A percentile compares a stretch with the other conserved stretches of the same genome.
These are phyloP conservation scores for Camellia japonica DNA, from an alignment of 148 eudicot species.

Conservation along the genomic window DNA sequence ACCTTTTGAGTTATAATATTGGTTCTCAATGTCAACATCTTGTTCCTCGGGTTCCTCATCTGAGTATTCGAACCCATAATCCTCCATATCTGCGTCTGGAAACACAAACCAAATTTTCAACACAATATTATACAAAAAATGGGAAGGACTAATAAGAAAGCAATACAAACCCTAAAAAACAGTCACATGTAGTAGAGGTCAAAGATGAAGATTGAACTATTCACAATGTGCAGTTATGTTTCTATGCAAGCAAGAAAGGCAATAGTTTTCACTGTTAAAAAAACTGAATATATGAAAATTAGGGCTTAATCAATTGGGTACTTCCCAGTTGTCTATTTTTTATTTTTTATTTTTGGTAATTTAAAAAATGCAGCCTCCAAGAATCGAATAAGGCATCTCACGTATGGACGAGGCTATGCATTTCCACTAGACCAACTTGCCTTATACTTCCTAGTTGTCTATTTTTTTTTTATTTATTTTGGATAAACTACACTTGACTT, in stretches of 20 bases:
- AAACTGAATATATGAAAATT: background rate
- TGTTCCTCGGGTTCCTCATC: slow-evolving; percentile 96
- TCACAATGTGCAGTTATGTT: background rate
- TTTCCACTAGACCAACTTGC: too few relatives aligned
- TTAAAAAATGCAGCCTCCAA: too few relatives aligned
- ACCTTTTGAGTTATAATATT: slow-evolving; percentile 98
- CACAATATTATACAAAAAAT: background rate
- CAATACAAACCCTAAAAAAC: background rate
- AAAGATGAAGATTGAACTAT: background rate
- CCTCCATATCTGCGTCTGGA: slow-evolving; percentile 98
- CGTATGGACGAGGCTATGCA: too few relatives aligned
- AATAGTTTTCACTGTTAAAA: background rate
- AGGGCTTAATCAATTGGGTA: background rate
- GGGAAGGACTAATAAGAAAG: background rate
- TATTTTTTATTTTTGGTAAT: background rate
- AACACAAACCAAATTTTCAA: background rate
- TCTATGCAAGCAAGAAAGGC: background rate
- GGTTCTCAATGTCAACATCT: slow-evolving; percentile 96
- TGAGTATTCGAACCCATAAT: slow-evolving; percentile 94
- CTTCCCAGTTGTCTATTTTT: background rate
- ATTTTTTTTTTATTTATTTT: background rate
- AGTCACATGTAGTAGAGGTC: background rate
- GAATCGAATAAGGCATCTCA: too few relatives aligned
- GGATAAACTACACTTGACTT: too few relatives aligned
- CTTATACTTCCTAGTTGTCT: background rate